These are phyloP conservation scores for Scedosporium boydii DNA, from an alignment of 2,329 filamentous ascomycete genomes.

Conservation along the genomic window DNA sequence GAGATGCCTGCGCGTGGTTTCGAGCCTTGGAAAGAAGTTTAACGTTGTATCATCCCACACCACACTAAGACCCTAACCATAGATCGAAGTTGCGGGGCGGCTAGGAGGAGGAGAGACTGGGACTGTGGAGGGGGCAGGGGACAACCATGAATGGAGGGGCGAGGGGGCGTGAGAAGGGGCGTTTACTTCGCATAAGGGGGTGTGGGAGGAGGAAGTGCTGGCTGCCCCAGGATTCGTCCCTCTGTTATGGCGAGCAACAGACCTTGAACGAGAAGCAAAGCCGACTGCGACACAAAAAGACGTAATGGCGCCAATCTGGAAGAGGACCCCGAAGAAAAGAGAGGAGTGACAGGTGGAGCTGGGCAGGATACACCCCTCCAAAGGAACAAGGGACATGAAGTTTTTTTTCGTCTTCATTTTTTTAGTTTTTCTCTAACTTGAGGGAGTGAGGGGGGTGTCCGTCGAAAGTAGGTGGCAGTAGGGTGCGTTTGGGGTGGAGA, in stretches of 20 bases:
- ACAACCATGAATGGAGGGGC: not conserved
- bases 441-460: not conserved
- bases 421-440: not conserved
- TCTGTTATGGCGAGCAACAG: not conserved
- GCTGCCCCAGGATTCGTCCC: not conserved
- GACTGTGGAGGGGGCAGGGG: not conserved
- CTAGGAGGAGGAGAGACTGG: not conserved
- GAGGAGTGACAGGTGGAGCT: not conserved
- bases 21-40: not conserved
- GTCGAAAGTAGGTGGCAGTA: not conserved
- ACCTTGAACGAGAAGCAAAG: not conserved
- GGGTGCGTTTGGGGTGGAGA: constrained; percentile 1
- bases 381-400: not conserved
- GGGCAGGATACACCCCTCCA: not conserved
- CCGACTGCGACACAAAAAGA: not conserved
- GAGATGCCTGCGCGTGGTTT: not conserved
- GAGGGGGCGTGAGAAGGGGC: not conserved
- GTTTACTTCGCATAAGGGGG: not conserved
- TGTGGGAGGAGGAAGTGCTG: not conserved
- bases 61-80: not conserved
- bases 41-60: constrained; percentile 5
- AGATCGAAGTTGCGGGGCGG: not conserved
- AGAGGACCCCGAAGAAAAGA: not conserved
- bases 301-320: not conserved
- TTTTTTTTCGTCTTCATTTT: not conserved